Percentiles rank a stretch among this genome's conserved stretches.
These are phyloP conservation scores for Pittosporum tobira DNA, from an alignment of 129 eudicot genomes.

Conservation along the genomic window DNA sequence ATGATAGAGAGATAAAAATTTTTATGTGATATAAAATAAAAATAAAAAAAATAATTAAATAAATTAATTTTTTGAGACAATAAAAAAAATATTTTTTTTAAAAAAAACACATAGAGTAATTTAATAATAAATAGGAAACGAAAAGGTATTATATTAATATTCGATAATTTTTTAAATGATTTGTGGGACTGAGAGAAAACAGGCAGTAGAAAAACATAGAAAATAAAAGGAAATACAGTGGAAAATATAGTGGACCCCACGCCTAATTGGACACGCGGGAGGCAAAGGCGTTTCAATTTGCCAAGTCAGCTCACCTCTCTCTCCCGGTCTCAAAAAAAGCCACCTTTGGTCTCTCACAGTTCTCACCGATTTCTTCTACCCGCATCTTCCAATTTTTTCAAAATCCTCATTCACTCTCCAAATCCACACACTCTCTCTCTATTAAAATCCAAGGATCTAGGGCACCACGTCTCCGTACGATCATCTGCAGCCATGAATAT, in stretches of 20 bases:
- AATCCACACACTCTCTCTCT: not conserved
- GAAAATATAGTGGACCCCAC: not conserved
- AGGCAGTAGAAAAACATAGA: too few relatives aligned
- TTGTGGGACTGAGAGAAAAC: too few relatives aligned
- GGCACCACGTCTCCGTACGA: not conserved
- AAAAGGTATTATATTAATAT: too few relatives aligned
- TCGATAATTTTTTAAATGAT: too few relatives aligned
- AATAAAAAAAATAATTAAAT: too few relatives aligned
- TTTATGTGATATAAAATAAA: too few relatives aligned
- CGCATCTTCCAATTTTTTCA: not conserved
- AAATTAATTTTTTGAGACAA: too few relatives aligned
- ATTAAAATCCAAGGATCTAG: not conserved
- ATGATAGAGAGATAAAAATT: too few relatives aligned
- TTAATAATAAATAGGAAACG: too few relatives aligned
- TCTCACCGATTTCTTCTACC: not conserved
- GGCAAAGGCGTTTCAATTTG: not conserved
- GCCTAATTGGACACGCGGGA: not conserved
- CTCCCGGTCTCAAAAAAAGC: slow-evolving; percentile 1
- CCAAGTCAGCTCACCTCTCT: slow-evolving; percentile 10
- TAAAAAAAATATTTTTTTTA: too few relatives aligned
- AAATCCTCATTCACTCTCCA: not conserved
- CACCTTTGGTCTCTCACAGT: not conserved
- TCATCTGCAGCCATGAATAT: slow-evolving; percentile 45
- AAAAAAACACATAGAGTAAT: too few relatives aligned
- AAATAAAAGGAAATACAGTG: not conserved